Evolutionary conservation across 2,329 filamentous ascomycete genomes (phyloP).

Genomic region (Aureobasidium sp.): DNA sequence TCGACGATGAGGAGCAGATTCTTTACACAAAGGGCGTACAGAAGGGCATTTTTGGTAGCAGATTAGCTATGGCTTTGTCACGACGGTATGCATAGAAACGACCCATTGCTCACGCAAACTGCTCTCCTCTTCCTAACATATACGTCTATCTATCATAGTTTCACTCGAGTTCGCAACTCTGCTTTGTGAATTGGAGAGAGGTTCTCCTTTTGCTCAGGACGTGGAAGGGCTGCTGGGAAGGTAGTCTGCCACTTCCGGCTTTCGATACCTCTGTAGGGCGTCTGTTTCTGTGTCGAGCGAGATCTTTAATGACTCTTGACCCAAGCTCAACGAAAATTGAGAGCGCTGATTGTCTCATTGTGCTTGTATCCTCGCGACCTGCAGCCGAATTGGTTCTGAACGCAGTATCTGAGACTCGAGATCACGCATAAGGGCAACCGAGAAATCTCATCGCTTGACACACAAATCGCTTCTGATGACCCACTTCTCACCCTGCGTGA

Average conservation of each 20-base stretch:
- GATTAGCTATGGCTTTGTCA: not conserved
- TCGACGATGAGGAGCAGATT: not conserved
- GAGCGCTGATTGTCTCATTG: not conserved
- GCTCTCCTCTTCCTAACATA: not conserved
- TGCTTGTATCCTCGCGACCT: not conserved
- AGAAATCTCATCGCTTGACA: constrained; percentile 42
- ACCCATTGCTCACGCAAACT: not conserved
- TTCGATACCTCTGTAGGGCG: too few species aligned
- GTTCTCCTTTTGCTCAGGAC: too few species aligned
- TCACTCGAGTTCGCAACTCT: not conserved
- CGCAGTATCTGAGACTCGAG: not conserved
- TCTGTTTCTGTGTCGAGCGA: too few species aligned
- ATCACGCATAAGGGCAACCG: not conserved
- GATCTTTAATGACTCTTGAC: too few species aligned
- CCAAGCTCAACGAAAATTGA: too few species aligned
- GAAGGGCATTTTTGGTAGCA: not conserved
- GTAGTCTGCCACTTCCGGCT: too few species aligned
- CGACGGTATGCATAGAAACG: constrained; percentile 10
- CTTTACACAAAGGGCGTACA: not conserved
- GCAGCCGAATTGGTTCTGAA: not conserved
- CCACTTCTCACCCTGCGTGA: constrained; percentile 80
- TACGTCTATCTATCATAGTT: not conserved
- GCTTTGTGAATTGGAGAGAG: too few species aligned
- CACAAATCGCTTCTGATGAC: constrained; percentile 79
- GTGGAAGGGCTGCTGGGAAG: too few species aligned